phyloP scores from a whole-genome alignment of 78 protist species.

The Paulinella micropora region DNA sequence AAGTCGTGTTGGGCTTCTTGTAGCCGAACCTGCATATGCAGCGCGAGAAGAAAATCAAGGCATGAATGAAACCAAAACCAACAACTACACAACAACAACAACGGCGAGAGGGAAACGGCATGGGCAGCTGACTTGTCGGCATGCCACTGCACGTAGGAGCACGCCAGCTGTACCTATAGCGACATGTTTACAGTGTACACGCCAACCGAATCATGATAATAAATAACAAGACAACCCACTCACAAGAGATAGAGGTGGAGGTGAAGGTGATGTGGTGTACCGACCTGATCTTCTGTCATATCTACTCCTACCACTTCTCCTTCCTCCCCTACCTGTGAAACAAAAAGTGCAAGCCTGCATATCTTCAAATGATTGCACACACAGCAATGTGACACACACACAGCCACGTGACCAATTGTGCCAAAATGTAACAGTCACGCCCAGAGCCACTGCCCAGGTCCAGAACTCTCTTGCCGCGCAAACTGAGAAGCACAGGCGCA shows the following conservation, averaged over 20 bases:
- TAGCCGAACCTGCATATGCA: too few species aligned
- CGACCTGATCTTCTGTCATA: conserved; percentile 63
- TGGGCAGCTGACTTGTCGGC: too few species aligned
- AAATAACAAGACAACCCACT: too few species aligned
- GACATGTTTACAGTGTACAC: neutral
- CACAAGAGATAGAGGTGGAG: neutral
- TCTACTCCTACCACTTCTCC: conserved; percentile 42
- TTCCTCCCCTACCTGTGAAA: neutral
- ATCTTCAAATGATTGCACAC: conserved; percentile 36
- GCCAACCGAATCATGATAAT: neutral
- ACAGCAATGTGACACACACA: too few species aligned
- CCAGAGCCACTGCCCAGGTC: conserved; percentile 67
- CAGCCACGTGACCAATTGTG: too few species aligned
- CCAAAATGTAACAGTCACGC: conserved; percentile 39
- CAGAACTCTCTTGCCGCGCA: conserved; percentile 10
- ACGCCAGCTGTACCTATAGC: too few species aligned
- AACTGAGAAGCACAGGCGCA: too few species aligned
- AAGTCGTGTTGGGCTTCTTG: conserved; percentile 21
- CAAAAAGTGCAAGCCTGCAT: neutral
- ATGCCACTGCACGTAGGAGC: conserved; percentile 11
- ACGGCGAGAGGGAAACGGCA: too few species aligned
- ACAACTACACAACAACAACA: too few species aligned
- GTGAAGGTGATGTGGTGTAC: neutral
- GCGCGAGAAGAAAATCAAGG: too few species aligned
- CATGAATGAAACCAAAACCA: too few species aligned